A percentile compares a stretch with the other conserved stretches of the same genome.
phyloP scores from a whole-genome alignment of 2,329 filamentous ascomycete species.

The Calonectria crousiana region DNA sequence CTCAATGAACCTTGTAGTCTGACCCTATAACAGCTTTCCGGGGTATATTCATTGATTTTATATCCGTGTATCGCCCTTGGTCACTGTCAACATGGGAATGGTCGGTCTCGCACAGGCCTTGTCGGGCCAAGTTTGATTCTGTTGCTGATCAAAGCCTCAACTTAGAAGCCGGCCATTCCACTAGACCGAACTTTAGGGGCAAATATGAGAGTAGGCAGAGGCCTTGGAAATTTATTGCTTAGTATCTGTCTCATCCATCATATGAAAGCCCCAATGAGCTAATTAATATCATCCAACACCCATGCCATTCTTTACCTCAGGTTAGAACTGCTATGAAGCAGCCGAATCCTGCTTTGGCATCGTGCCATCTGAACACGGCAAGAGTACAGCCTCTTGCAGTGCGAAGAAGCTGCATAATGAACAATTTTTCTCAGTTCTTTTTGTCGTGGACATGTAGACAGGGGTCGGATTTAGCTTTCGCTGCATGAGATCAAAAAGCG shows the following conservation, averaged over 20 bases:
- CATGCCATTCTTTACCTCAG: too few relatives aligned
- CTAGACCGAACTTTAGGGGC: too few relatives aligned
- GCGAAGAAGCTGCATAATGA: neutral
- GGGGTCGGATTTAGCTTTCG: neutral
- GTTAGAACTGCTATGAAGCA: too few relatives aligned
- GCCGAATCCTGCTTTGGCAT: too few relatives aligned
- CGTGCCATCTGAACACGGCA: too few relatives aligned
- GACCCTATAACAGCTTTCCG: neutral
- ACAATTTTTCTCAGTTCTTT: neutral
- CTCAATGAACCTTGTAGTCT: neutral
- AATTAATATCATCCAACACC: too few relatives aligned
- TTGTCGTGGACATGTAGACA: neutral
- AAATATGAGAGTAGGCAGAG: too few relatives aligned
- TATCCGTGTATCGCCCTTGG: neutral
- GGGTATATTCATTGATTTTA: neutral
- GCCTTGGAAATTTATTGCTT: too few relatives aligned
- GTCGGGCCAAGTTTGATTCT: neutral
- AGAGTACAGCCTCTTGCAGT: neutral
- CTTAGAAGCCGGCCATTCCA: too few relatives aligned
- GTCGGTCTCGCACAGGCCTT: too few relatives aligned
- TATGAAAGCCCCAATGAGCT: too few relatives aligned
- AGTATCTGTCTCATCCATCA: too few relatives aligned
- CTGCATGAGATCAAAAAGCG: neutral
- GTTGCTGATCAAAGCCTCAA: neutral
- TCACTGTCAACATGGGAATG: neutral